phyloP scores from a whole-genome alignment of 176 grass and related monocot species.

The Zoysia japonica region DNA sequence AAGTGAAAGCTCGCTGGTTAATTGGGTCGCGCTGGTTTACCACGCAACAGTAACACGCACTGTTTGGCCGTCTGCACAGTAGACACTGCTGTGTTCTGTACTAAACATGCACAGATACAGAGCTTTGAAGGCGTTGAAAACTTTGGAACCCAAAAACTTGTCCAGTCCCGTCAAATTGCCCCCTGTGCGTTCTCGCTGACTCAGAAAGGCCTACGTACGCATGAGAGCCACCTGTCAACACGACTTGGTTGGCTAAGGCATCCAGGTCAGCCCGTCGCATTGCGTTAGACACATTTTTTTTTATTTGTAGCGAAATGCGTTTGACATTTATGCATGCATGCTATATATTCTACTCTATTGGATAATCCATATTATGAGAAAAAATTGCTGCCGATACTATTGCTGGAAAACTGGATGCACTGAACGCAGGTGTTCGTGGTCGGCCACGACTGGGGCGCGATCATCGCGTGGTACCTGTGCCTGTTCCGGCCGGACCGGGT shows the following conservation, averaged over 20 bases:
- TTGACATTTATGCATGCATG: neutral
- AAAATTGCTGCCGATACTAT: neutral
- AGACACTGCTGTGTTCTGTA: too few relatives aligned
- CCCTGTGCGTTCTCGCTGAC: neutral
- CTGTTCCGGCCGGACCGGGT: conserved; percentile 69
- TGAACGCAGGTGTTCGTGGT: conserved; percentile 56
- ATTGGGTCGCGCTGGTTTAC: too few relatives aligned
- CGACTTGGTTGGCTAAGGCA: neutral
- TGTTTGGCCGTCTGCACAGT: too few relatives aligned
- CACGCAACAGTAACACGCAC: too few relatives aligned
- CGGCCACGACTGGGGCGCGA: conserved; percentile 77
- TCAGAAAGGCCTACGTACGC: neutral
- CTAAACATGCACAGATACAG: too few relatives aligned
- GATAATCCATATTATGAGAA: neutral
- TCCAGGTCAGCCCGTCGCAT: neutral
- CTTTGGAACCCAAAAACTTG: neutral
- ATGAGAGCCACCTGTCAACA: neutral
- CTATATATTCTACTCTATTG: too few relatives aligned
- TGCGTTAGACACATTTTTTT: neutral
- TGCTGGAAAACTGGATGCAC: neutral
- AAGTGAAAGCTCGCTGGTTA: too few relatives aligned
- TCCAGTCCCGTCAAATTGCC: neutral
- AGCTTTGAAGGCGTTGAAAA: neutral
- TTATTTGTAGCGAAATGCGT: neutral
- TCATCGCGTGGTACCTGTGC: conserved; percentile 77